Conservation (phyloP, 495 filamentous ascomycete species). For the Chaetomidium leptoderma region DNA sequence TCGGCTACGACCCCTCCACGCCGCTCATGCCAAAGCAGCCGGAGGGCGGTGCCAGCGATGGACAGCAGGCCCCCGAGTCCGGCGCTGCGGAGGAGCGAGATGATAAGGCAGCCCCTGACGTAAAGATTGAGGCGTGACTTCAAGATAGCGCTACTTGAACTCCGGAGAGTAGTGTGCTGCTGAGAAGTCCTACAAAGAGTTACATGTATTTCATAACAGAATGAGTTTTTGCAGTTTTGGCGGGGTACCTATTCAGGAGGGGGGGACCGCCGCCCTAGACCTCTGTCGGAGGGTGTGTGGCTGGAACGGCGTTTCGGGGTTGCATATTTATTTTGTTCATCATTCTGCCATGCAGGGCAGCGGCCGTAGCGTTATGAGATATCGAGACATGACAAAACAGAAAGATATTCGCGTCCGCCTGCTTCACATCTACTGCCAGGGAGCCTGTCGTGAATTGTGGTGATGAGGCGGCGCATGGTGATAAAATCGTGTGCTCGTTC, state of each 20-base stretch:
- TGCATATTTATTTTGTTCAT: neutral
- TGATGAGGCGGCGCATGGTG: neutral
- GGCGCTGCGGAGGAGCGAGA: neutral
- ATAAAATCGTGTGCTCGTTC: too few species aligned
- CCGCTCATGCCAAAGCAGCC: constrained; percentile 34
- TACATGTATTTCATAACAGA: too few species aligned
- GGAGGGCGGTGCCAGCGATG: constrained; percentile 19
- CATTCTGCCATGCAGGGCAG: neutral
- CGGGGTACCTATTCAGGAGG: neutral
- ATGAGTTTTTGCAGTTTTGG: too few species aligned
- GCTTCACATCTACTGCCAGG: neutral
- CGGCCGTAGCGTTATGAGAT: neutral
- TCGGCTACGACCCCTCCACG: constrained; percentile 72
- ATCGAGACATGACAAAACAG: neutral
- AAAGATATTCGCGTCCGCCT: neutral
- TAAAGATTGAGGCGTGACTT: constrained; percentile 14
- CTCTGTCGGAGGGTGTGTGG: neutral
- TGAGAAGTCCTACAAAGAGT: too few species aligned
- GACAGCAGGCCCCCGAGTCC: neutral
- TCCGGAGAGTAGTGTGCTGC: neutral
- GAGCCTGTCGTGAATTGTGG: neutral
- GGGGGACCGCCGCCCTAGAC: neutral
- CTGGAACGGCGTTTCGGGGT: neutral
- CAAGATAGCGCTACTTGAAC: too few species aligned
- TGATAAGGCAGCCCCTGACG: constrained; percentile 3